These are phyloP conservation scores for Anthracocystis panici-leucophaei DNA, from an alignment of 1,284 basidiomycete species.

Conservation along the genomic window DNA sequence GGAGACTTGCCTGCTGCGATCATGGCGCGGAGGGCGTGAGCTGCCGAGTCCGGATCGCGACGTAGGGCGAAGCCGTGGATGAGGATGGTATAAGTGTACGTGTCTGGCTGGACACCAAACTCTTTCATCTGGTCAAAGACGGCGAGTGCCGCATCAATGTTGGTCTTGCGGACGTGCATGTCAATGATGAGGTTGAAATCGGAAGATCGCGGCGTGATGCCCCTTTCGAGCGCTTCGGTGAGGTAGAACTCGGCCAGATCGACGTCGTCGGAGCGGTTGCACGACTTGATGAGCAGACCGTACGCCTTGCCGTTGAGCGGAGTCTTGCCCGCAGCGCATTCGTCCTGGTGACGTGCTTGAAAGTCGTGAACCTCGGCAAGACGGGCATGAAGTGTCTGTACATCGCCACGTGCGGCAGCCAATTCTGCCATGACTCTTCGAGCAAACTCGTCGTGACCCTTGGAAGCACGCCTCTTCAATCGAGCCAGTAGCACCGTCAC, in stretches of 20 bases:
- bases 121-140: constrained; percentile 78
- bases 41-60: constrained; percentile 78
- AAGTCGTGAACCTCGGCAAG: constrained; percentile 30
- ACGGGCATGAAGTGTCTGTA: constrained; percentile 17
- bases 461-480: constrained; percentile 6
- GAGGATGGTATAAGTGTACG: constrained; percentile 75
- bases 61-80: constrained; percentile 78
- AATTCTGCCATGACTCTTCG: constrained; percentile 10
- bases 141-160: constrained; percentile 72
- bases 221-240: constrained; percentile 26
- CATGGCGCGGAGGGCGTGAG: constrained; percentile 78
- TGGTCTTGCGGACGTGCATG: constrained; percentile 33
- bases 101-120: constrained; percentile 73
- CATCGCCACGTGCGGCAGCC: constrained; percentile 38
- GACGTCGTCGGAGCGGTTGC: constrained; percentile 34
- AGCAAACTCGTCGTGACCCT: constrained; percentile 11
- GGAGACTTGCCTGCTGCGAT: constrained; percentile 21
- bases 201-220: constrained; percentile 12
- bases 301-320: constrained; percentile 22
- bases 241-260: constrained; percentile 34
- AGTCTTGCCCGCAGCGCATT: constrained; percentile 13
- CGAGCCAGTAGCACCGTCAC: constrained; percentile 8
- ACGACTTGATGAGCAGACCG: constrained; percentile 29
- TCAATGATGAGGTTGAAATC: constrained; percentile 47
- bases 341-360: constrained; percentile 9